phyloP scores from a whole-genome alignment of 129 eudicot species.

The Logfia minima region DNA sequence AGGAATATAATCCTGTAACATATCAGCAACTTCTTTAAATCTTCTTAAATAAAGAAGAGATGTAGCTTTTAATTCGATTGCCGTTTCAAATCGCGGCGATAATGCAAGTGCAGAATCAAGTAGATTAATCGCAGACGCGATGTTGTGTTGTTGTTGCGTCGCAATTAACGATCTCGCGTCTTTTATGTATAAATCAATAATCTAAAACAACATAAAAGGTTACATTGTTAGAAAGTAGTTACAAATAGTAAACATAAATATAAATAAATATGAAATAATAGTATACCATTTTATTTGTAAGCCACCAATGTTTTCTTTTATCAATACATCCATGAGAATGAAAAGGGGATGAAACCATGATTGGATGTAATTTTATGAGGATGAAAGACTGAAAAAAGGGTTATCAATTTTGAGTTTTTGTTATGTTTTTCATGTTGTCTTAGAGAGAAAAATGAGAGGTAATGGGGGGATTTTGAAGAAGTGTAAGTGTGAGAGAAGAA shows the following conservation, averaged over 20 bases:
- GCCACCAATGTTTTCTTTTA: conserved; percentile 84
- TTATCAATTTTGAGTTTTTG: conserved; percentile 3
- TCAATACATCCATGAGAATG: conserved; percentile 50
- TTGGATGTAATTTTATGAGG: neutral
- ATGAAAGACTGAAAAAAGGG: conserved; percentile 8
- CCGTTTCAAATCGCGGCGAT: conserved; percentile 60
- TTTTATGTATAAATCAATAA: conserved; percentile 66
- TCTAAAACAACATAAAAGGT: conserved; percentile 31
- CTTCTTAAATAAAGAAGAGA: conserved; percentile 60
- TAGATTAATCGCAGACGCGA: conserved; percentile 56
- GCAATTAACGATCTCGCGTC: conserved; percentile 65
- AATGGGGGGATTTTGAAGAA: neutral
- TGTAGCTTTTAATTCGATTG: conserved; percentile 68
- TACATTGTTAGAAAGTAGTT: neutral
- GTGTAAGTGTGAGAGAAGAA: conserved; percentile 18
- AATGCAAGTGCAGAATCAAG: conserved; percentile 70
- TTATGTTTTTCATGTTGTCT: conserved; percentile 8
- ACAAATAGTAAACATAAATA: neutral
- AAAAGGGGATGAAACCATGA: conserved; percentile 60
- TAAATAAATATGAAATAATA: too few relatives aligned
- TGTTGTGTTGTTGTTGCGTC: conserved; percentile 61
- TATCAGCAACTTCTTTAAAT: conserved; percentile 77
- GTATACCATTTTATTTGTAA: conserved; percentile 65
- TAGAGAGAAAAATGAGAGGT: neutral
- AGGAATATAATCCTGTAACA: conserved; percentile 88